Evolutionary conservation across 2,329 filamentous ascomycete species (phyloP).

Genomic region (Aphanoascus verrucosus): DNA sequence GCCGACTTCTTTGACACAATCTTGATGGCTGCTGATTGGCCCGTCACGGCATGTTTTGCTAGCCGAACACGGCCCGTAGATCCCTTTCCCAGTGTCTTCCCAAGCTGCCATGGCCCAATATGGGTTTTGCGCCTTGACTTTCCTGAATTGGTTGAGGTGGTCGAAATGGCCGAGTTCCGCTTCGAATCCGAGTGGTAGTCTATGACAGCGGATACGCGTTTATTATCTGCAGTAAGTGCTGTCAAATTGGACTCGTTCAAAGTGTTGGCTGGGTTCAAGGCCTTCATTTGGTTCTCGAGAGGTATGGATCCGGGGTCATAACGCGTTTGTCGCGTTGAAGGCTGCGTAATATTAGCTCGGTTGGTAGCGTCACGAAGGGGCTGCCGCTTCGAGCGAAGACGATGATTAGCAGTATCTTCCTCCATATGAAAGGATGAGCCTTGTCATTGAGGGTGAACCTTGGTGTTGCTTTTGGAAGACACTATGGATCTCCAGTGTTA

Average conservation of each 20-base stretch:
- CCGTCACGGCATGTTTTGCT: constrained; percentile 67
- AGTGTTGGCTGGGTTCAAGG: not conserved
- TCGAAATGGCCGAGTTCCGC: constrained; percentile 44
- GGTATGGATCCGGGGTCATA: constrained; percentile 1
- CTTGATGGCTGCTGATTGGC: constrained; percentile 82
- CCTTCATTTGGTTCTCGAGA: constrained; percentile 9
- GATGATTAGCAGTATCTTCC: not conserved
- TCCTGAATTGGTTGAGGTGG: constrained; percentile 45
- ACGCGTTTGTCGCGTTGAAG: constrained; percentile 3
- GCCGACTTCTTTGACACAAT: constrained; percentile 80
- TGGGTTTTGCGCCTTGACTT: constrained; percentile 55
- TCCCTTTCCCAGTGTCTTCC: constrained; percentile 77
- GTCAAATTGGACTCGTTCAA: not conserved
- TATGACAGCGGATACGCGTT: constrained; percentile 43
- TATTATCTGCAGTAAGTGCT: constrained; percentile 27
- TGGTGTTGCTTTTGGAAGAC: not conserved
- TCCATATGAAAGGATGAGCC: constrained; percentile 5
- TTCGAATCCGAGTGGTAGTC: constrained; percentile 42
- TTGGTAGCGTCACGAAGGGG: constrained; percentile 42
- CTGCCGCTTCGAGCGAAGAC: constrained; percentile 20
- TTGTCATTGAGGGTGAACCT: constrained; percentile 1
- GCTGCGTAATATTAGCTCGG: constrained; percentile 35
- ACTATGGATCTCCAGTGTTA: not conserved
- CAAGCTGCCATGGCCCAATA: constrained; percentile 89
- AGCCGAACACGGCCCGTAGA: constrained; percentile 80